Evolutionary conservation across 2,329 filamentous ascomycete genomes (phyloP).

Genomic region (Malbranchea cinnamomea): DNA sequence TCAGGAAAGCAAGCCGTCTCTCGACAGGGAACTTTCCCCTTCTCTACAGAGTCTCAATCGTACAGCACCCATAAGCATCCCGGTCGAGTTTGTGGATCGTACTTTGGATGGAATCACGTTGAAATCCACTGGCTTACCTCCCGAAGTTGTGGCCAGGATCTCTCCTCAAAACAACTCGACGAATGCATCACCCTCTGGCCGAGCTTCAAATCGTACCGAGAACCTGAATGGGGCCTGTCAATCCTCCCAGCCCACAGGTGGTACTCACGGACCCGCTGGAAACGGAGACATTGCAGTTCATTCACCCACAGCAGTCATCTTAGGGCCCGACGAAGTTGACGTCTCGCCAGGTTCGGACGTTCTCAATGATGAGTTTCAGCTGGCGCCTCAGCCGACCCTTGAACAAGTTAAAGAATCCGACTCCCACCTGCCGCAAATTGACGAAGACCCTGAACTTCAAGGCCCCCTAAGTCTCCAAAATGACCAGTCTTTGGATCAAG

Average conservation of each 20-base stretch:
- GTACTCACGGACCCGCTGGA: too few species aligned
- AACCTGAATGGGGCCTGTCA: too few species aligned
- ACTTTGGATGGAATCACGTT: conserved; percentile 33
- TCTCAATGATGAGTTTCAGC: conserved; percentile 17
- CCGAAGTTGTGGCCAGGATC: conserved; percentile 28
- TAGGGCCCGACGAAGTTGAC: conserved; percentile 16
- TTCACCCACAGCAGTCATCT: conserved; percentile 29
- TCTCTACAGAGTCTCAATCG: conserved; percentile 20
- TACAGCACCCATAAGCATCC: conserved; percentile 19
- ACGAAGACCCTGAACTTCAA: conserved; percentile 29
- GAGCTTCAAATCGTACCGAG: too few species aligned
- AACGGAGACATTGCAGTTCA: too few species aligned
- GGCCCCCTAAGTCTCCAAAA: conserved; percentile 30
- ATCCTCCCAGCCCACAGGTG: too few species aligned
- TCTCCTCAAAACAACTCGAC: conserved; percentile 30
- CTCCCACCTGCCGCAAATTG: conserved; percentile 27
- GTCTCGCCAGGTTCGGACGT: conserved; percentile 14
- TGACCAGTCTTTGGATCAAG: conserved; percentile 24
- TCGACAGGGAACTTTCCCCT: conserved; percentile 27
- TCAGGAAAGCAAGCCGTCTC: conserved; percentile 15
- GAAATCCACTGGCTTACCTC: conserved; percentile 30
- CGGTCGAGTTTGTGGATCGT: conserved; percentile 32
- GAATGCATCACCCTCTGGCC: conserved; percentile 18
- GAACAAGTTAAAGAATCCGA: conserved; percentile 14
- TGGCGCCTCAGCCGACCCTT: conserved; percentile 17